Percentiles rank a stretch among this genome's conserved stretches.
Conservation (phyloP, 768 basidiomycete species). For the Ramaria rubella region DNA sequence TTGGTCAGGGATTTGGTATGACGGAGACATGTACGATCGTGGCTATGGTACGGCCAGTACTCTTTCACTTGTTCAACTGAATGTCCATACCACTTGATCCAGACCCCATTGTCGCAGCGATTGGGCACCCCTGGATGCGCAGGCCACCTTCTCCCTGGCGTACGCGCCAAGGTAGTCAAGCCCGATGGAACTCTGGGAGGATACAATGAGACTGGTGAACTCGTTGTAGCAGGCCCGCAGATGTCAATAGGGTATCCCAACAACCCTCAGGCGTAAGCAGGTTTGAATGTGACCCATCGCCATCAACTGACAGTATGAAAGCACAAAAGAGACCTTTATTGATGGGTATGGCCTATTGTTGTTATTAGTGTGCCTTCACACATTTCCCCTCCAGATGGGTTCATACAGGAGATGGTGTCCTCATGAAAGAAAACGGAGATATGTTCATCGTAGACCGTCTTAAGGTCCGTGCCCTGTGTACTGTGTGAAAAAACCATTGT, state of each 20-base stretch:
- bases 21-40: constrained; percentile 56
- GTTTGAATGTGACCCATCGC: background rate
- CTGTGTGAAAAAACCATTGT: constrained; percentile 1
- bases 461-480: background rate
- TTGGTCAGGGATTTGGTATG: constrained; percentile 60
- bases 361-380: background rate
- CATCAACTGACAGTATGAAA: constrained; percentile 20
- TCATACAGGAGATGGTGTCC: constrained; percentile 6
- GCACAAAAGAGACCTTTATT: constrained; percentile 62
- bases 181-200: constrained; percentile 49
- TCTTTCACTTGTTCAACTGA: constrained; percentile 25
- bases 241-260: constrained; percentile 53
- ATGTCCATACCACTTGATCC: background rate
- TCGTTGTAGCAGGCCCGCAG: constrained; percentile 51
- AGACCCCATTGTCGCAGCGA: constrained; percentile 2
- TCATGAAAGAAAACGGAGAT: constrained; percentile 2
- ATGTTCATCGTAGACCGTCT: background rate
- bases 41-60: constrained; percentile 39
- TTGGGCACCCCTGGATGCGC: constrained; percentile 48
- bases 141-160: constrained; percentile 54
- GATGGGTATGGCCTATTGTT: constrained; percentile 41
- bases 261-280: constrained; percentile 51
- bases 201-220: constrained; percentile 54
- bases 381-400: background rate
- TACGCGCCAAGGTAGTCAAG: constrained; percentile 48